These are phyloP conservation scores for Primulina tabacum DNA, from an alignment of 257 asterid genomes.

Conservation along the genomic window DNA sequence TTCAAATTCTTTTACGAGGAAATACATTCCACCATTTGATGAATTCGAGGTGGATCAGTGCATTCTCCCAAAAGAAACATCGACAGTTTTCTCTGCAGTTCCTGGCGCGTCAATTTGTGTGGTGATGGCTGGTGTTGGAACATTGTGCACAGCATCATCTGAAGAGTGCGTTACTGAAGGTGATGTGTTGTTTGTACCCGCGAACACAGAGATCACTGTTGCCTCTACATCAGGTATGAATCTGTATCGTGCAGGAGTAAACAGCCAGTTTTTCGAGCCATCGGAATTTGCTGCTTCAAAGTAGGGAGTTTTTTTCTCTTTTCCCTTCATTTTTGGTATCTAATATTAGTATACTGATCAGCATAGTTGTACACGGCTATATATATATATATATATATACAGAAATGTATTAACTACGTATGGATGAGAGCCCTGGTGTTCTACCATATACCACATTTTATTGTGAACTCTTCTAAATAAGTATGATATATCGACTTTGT, in stretches of 20 bases:
- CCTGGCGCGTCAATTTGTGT: slow-evolving; percentile 68
- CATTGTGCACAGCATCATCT: slow-evolving; percentile 29
- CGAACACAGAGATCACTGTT: slow-evolving; percentile 41
- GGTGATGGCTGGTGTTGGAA: slow-evolving; percentile 65
- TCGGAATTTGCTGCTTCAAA: neutral
- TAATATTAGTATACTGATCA: neutral
- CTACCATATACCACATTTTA: neutral
- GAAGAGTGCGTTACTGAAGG: slow-evolving; percentile 52
- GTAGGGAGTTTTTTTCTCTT: neutral
- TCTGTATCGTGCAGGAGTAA: slow-evolving; percentile 78
- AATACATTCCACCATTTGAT: slow-evolving; percentile 78
- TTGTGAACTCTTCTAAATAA: neutral
- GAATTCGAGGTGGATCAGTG: slow-evolving; percentile 91
- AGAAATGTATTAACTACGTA: neutral
- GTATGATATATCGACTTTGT: neutral
- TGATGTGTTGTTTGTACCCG: slow-evolving; percentile 70
- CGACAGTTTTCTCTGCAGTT: slow-evolving; percentile 49
- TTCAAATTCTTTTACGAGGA: slow-evolving; percentile 52
- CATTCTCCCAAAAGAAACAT: slow-evolving; percentile 53
- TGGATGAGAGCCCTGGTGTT: neutral
- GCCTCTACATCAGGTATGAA: slow-evolving; percentile 45
- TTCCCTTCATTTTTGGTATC: neutral
- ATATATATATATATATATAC: too few relatives aligned
- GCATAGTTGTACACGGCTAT: neutral
- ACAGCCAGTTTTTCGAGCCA: slow-evolving; percentile 48